phyloP scores from a whole-genome alignment of 2,329 filamentous ascomycete genomes.

The Monosporascus sp. region DNA sequence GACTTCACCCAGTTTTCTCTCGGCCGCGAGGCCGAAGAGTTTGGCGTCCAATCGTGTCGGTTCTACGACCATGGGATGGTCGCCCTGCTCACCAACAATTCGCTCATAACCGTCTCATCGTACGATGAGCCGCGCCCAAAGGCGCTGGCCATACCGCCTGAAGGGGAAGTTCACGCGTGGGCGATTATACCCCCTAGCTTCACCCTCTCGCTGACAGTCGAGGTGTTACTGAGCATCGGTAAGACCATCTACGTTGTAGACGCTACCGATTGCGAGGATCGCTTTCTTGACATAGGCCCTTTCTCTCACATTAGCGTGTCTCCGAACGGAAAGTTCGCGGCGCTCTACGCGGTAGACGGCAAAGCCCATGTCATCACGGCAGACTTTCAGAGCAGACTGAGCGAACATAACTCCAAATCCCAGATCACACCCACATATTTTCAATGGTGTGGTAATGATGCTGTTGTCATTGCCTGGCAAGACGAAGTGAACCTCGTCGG shows the following conservation, averaged over 20 bases:
- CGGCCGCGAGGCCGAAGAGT: constrained; percentile 82
- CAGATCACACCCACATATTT: constrained; percentile 81
- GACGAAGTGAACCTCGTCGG: constrained; percentile 95
- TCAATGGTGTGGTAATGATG: constrained; percentile 95
- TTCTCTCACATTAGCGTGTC: constrained; percentile 89
- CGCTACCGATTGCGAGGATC: constrained; percentile 83
- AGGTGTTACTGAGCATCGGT: constrained; percentile 80
- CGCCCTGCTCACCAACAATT: constrained; percentile 82
- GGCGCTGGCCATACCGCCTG: constrained; percentile 68
- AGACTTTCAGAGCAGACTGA: constrained; percentile 88
- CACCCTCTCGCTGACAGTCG: constrained; percentile 86
- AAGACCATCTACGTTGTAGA: constrained; percentile 84
- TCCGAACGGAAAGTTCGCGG: constrained; percentile 82
- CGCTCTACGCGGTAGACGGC: constrained; percentile 79
- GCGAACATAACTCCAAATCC: constrained; percentile 85
- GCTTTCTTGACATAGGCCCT: constrained; percentile 83
- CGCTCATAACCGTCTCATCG: constrained; percentile 77
- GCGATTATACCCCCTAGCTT: constrained; percentile 80
- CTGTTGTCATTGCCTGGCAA: constrained; percentile 91
- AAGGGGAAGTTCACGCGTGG: constrained; percentile 82
- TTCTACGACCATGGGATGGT: constrained; percentile 95
- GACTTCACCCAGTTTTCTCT: constrained; percentile 94
- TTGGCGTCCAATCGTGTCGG: constrained; percentile 80
- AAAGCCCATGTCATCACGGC: constrained; percentile 90
- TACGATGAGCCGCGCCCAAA: constrained; percentile 90